These are phyloP conservation scores for Quercus variabilis DNA, from an alignment of 306 rosid species.

Conservation along the genomic window DNA sequence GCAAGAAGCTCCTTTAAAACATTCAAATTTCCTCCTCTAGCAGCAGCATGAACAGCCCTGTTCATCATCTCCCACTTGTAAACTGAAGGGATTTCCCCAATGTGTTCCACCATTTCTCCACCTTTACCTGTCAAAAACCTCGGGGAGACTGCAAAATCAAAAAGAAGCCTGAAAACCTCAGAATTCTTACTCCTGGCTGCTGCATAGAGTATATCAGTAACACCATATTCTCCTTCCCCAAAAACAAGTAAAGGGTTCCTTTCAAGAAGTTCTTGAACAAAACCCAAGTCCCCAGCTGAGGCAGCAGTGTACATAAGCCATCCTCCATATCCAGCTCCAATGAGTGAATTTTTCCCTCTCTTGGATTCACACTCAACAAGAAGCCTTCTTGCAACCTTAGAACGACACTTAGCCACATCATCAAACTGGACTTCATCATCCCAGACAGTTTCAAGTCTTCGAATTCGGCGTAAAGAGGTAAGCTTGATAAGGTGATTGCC, in stretches of 20 bases:
- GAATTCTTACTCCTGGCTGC: constrained; percentile 58
- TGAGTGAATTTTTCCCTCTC: constrained; percentile 62
- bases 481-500: constrained; percentile 90
- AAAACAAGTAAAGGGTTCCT: constrained; percentile 65
- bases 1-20: constrained; percentile 71
- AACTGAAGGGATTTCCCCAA: constrained; percentile 65
- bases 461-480: constrained; percentile 85
- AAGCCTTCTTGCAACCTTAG: constrained; percentile 65
- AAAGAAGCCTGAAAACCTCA: constrained; percentile 56
- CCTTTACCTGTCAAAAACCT: constrained; percentile 49
- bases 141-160: constrained; percentile 76
- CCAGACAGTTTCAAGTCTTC: constrained; percentile 93
- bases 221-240: constrained; percentile 75
- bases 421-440: constrained; percentile 80
- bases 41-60: constrained; percentile 90
- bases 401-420: constrained; percentile 73
- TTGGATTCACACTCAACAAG: constrained; percentile 64
- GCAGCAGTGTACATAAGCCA: constrained; percentile 99
- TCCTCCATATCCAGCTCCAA: constrained; percentile 84
- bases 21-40: constrained; percentile 84
- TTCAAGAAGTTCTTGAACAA: constrained; percentile 51
- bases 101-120: constrained; percentile 57
- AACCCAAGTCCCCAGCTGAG: constrained; percentile 79
- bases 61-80: constrained; percentile 86
- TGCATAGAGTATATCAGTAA: constrained; percentile 70